These are phyloP conservation scores for Candida boleticola DNA, from an alignment of 805 yeast species.

Conservation along the genomic window DNA sequence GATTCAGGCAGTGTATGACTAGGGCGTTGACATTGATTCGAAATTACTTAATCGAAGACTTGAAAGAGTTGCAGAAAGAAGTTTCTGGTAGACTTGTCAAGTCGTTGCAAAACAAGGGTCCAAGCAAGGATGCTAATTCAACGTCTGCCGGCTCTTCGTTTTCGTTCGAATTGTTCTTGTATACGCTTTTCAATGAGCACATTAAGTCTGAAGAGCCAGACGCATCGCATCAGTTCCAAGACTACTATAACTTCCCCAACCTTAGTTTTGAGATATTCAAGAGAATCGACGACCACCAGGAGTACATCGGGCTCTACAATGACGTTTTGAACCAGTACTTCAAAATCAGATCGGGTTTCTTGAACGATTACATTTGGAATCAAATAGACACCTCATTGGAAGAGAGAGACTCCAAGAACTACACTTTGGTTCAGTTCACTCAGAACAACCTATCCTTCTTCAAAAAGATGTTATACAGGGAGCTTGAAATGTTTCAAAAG, in stretches of 20 bases:
- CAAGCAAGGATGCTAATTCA: constrained; percentile 25
- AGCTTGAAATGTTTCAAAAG: constrained; percentile 53
- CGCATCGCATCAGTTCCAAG: neutral
- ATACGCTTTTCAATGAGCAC: constrained; percentile 53
- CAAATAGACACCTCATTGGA: constrained; percentile 26
- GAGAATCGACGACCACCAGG: constrained; percentile 41
- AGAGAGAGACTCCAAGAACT: constrained; percentile 11
- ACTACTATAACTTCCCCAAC: constrained; percentile 24
- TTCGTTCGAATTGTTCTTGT: constrained; percentile 61
- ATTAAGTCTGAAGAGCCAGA: constrained; percentile 2
- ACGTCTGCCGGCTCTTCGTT: constrained; percentile 13
- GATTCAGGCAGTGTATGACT: constrained; percentile 81
- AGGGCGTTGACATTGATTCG: constrained; percentile 74
- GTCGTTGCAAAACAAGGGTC: constrained; percentile 16
- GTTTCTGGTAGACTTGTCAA: constrained; percentile 10
- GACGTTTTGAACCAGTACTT: constrained; percentile 70
- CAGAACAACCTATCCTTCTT: constrained; percentile 63
- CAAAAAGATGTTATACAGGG: constrained; percentile 59
- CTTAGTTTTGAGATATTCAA: constrained; percentile 34
- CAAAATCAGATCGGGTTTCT: constrained; percentile 49
- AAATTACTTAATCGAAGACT: constrained; percentile 55
- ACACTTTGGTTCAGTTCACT: constrained; percentile 54
- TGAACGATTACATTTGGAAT: constrained; percentile 38
- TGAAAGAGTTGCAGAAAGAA: constrained; percentile 30
- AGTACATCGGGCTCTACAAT: constrained; percentile 62